These are phyloP conservation scores for Tuctoria greenei DNA, from an alignment of 176 grass and related monocot genomes.

Conservation along the genomic window DNA sequence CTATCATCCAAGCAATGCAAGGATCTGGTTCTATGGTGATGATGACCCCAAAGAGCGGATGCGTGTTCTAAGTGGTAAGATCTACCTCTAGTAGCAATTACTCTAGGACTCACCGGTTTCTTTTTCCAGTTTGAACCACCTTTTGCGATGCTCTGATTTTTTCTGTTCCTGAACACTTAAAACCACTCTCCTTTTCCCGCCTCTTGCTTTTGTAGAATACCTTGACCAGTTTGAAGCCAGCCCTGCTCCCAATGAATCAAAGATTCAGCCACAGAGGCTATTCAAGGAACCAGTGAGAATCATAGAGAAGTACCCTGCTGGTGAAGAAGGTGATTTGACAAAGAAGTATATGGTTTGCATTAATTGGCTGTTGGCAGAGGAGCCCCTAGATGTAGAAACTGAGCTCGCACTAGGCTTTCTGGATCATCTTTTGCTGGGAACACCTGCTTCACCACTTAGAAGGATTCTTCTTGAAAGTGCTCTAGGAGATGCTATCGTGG, in stretches of 20 bases:
- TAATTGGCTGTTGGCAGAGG: constrained; percentile 90
- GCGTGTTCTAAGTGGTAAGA: constrained; percentile 76
- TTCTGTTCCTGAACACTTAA: constrained; percentile 2
- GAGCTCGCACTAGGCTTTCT: constrained; percentile 88
- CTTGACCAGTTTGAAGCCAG: constrained; percentile 91
- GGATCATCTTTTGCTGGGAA: constrained; percentile 92
- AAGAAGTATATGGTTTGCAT: constrained; percentile 97
- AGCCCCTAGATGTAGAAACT: constrained; percentile 79
- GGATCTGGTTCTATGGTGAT: constrained; percentile 98
- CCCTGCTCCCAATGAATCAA: constrained; percentile 70
- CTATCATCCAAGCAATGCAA: constrained; percentile 95
- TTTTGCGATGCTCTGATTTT: constrained; percentile 26
- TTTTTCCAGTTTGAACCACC: constrained; percentile 4
- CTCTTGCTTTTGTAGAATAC: constrained; percentile 61
- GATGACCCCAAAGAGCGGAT: constrained; percentile 81
- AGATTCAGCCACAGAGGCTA: constrained; percentile 75
- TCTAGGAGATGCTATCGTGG: constrained; percentile 86
- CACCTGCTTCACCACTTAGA: constrained; percentile 89
- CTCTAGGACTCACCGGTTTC: constrained; percentile 17
- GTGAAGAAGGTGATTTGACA: constrained; percentile 77
- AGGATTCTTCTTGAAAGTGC: constrained; percentile 87
- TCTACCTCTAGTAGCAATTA: constrained; percentile 14
- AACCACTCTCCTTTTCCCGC: not conserved
- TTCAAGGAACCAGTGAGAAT: constrained; percentile 77
- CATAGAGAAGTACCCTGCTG: constrained; percentile 83